phyloP scores from a whole-genome alignment of 2,329 filamentous ascomycete genomes.

The Penicillium glabrum region DNA sequence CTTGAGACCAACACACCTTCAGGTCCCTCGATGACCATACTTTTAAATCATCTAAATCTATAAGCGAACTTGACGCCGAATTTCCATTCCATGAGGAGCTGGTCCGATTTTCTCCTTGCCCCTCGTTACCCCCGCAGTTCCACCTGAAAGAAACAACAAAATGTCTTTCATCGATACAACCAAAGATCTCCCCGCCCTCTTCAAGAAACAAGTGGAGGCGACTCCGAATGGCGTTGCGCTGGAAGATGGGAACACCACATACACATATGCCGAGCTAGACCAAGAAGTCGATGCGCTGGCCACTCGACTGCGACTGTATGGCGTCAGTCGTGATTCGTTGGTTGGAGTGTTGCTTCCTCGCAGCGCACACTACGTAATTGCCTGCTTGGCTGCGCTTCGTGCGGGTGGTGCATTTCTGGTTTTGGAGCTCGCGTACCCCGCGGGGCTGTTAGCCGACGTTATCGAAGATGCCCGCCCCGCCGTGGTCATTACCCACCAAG shows the following conservation, averaged over 20 bases:
- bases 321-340: conserved; percentile 70
- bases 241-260: conserved; percentile 66
- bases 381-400: conserved; percentile 73
- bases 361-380: conserved; percentile 76
- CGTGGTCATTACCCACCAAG: conserved; percentile 67
- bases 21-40: neutral
- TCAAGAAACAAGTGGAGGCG: conserved; percentile 65
- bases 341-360: conserved; percentile 75
- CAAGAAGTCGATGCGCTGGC: conserved; percentile 65
- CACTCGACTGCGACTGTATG: conserved; percentile 62
- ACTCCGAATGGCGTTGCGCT: conserved; percentile 70
- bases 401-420: conserved; percentile 80
- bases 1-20: neutral
- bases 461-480: conserved; percentile 71
- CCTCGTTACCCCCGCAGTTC: neutral
- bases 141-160: neutral
- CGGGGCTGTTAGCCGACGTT: conserved; percentile 71
- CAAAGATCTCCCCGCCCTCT: conserved; percentile 72
- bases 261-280: conserved; percentile 74
- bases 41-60: neutral
- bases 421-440: conserved; percentile 75
- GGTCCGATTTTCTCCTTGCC: neutral
- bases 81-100: neutral
- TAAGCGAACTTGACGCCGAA: neutral
- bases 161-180: conserved; percentile 69